These are phyloP conservation scores for Sarcomyxa edulis DNA, from an alignment of 768 basidiomycete species.

Conservation along the genomic window DNA sequence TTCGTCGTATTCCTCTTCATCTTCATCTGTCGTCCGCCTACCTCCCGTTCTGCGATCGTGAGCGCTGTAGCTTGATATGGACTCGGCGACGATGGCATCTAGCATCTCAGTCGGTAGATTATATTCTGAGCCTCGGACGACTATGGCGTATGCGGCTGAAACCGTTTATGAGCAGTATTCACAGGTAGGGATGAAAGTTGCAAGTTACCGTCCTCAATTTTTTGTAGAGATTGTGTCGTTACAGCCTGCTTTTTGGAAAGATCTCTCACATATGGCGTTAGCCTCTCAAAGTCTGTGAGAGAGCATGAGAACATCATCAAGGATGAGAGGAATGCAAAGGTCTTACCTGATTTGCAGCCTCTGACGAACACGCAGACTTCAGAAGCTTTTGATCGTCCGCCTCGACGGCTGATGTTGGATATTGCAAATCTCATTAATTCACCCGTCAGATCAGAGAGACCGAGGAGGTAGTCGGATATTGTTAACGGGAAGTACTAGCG, in stretches of 20 bases:
- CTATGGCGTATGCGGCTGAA: conserved; percentile 67
- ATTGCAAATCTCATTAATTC: conserved; percentile 97
- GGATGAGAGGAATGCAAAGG: background rate
- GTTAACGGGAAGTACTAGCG: conserved; percentile 72
- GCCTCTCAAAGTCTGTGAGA: conserved; percentile 66
- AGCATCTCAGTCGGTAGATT: conserved; percentile 63
- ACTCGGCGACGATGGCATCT: conserved; percentile 59
- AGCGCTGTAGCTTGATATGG: conserved; percentile 27
- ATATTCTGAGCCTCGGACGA: conserved; percentile 69
- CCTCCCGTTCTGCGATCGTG: conserved; percentile 6
- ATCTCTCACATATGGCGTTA: conserved; percentile 65
- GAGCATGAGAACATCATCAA: background rate
- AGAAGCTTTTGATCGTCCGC: conserved; percentile 56
- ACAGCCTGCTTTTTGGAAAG: conserved; percentile 86
- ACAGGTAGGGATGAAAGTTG: background rate
- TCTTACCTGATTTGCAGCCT: conserved; percentile 63
- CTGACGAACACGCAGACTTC: conserved; percentile 70
- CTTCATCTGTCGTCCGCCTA: too few species aligned
- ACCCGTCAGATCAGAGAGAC: conserved; percentile 91
- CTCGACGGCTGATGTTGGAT: conserved; percentile 65
- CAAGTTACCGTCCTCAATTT: conserved; percentile 85
- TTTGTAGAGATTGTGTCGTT: conserved; percentile 82
- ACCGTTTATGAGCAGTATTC: background rate
- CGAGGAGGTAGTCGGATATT: conserved; percentile 83
- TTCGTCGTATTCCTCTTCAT: too few species aligned